Base-by-base conservation (phyloP, 192 early-diverging fungal species). In the Linnemannia hyalina region DNA sequence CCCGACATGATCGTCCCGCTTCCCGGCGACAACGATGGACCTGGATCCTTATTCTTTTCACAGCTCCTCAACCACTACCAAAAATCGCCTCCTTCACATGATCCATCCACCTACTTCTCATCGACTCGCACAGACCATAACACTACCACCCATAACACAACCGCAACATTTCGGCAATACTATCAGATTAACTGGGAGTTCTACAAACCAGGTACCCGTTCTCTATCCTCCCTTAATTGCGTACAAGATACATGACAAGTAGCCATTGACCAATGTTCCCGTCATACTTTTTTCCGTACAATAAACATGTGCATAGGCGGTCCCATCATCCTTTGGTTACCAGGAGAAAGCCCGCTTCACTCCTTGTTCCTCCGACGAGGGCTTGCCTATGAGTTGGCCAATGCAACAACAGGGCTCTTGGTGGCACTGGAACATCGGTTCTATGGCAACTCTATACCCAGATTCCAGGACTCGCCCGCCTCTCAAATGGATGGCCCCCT, bases 391-490 rank as follows among this genome's bases (percentile, higher is more conserved):
- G 88, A 89, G 40, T 60, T 95, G 57, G 92, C 93, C 16, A 89
- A 93, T 80, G 89, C 83, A 7, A 92, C 92, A 6, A 86, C 90
- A 36, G 95, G 92, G 1, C 77, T 94, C 32, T 77, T 95, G 2
- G 87, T 95, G 6, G 89, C 88, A 8, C 73, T 95, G 73, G 94
- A 96, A 78, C 95, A 95, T 78, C 75, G 95, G 40, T 95, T 92
- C 86, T 95, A 94, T 68, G 94, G 94, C 54, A 78, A 75, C 18
- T 92, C 92, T 16, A 91, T 91, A 55, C 91, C 92, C 9, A 70
- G 78, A 22, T 74, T 77, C 18, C 79, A 75, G 40, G 68, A 74
- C 10, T 77, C 80, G 15, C 40, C 35, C 41, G 4, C 36, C 35
- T 23, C 41, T 5, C 49, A 36, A 0, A n/a, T 52, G 8, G 55